These are phyloP conservation scores for Globomyces sp. DNA, from an alignment of 371 early-diverging fungal species.

Conservation along the genomic window DNA sequence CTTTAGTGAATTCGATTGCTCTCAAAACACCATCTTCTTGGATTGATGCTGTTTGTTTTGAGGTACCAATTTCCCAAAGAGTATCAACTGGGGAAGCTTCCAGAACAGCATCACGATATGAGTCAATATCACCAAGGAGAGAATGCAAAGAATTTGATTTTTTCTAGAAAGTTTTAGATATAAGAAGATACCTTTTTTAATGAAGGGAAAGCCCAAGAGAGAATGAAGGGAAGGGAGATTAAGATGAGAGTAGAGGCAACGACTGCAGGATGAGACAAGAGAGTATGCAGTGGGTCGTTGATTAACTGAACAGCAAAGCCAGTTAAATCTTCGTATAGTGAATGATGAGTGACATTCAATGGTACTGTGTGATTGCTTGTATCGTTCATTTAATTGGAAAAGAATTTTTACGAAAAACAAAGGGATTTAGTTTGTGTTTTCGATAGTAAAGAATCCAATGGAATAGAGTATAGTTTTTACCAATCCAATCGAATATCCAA, in stretches of 20 bases:
- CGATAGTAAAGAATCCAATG: too few species aligned
- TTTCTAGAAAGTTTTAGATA: not conserved
- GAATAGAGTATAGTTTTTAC: too few species aligned
- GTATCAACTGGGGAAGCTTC: slow-evolving; percentile 12
- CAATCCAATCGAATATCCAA: too few species aligned
- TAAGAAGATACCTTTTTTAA: too few species aligned
- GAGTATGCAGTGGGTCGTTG: slow-evolving; percentile 7
- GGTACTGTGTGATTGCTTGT: not conserved
- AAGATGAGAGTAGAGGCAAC: not conserved
- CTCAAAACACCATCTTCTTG: slow-evolving; percentile 41
- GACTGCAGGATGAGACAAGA: not conserved
- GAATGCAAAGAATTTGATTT: too few species aligned
- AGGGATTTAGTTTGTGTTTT: too few species aligned
- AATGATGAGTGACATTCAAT: too few species aligned
- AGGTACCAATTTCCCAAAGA: slow-evolving; percentile 40
- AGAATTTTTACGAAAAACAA: not conserved
- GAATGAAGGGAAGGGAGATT: not conserved
- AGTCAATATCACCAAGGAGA: too few species aligned
- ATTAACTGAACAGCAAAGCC: not conserved
- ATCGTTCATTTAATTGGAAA: not conserved
- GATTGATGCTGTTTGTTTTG: slow-evolving; percentile 35
- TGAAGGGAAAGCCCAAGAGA: too few species aligned
- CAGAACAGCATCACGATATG: not conserved
- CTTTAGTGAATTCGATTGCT: slow-evolving; percentile 32
- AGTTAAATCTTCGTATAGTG: too few species aligned